Conservation (phyloP, 495 filamentous ascomycete species). For the Hyphodiscus hymeniophilus region DNA sequence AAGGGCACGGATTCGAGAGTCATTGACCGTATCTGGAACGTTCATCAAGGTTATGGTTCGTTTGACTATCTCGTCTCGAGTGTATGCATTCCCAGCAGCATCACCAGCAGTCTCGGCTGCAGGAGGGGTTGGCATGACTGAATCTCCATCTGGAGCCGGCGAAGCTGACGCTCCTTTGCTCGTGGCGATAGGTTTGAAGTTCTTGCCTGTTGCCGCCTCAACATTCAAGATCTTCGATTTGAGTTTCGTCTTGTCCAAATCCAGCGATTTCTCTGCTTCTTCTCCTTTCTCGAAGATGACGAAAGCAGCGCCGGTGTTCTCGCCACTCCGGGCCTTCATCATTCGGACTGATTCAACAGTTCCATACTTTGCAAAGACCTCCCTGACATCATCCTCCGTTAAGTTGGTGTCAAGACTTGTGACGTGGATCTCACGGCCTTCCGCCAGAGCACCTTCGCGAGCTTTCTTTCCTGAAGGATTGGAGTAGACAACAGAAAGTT, state of each 20-base stretch:
- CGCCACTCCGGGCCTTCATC: conserved; percentile 50
- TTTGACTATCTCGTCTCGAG: conserved; percentile 37
- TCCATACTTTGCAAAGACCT: conserved; percentile 67
- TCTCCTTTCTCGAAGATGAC: conserved; percentile 69
- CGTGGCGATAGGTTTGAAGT: conserved; percentile 30
- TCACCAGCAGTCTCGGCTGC: conserved; percentile 16
- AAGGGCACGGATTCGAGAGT: conserved; percentile 54
- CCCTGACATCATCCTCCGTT: conserved; percentile 57
- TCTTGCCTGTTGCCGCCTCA: conserved; percentile 42
- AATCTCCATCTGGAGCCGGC: conserved; percentile 26
- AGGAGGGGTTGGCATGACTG: conserved; percentile 24
- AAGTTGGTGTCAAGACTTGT: conserved; percentile 60
- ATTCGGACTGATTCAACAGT: conserved; percentile 61
- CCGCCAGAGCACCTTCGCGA: conserved; percentile 72
- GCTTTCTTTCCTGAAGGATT: conserved; percentile 68
- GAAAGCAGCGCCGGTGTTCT: conserved; percentile 66
- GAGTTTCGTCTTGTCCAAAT: conserved; percentile 63
- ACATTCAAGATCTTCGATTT: conserved; percentile 64
- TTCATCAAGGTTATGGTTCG: conserved; percentile 58
- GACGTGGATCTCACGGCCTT: conserved; percentile 82
- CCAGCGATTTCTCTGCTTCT: conserved; percentile 55
- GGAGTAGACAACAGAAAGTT: conserved; percentile 71
- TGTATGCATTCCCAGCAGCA: conserved; percentile 16
- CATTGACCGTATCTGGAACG: conserved; percentile 65
- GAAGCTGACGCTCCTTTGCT: conserved; percentile 26